A percentile compares a stretch with the other conserved stretches of the same genome.
Conservation (phyloP, 2,329 filamentous ascomycete genomes). For the Dothistroma septosporum region DNA sequence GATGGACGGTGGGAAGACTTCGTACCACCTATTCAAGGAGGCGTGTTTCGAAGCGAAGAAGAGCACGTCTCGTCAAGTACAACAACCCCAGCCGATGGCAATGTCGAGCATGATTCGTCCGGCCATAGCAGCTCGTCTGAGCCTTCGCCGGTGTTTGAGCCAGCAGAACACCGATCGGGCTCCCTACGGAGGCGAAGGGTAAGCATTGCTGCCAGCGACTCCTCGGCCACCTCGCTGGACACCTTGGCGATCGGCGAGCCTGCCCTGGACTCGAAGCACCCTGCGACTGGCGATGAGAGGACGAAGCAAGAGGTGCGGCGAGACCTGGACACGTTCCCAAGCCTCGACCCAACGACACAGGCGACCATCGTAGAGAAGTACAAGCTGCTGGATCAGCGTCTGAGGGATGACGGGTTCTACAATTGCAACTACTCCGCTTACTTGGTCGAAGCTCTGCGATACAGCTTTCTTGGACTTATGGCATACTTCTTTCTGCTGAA, state of each 20-base stretch:
- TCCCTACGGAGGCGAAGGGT: constrained; percentile 36
- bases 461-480: constrained; percentile 60
- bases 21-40: constrained; percentile 84
- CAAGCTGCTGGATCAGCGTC: constrained; percentile 66
- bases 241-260: constrained; percentile 44
- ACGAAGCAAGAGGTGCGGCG: constrained; percentile 71
- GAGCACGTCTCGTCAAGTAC: constrained; percentile 28
- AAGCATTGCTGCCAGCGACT: constrained; percentile 34
- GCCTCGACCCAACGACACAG: constrained; percentile 69
- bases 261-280: constrained; percentile 36
- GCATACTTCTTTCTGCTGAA: constrained; percentile 50
- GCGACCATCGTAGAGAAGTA: constrained; percentile 75
- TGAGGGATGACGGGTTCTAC: constrained; percentile 73
- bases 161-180: constrained; percentile 39
- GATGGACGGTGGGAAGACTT: constrained; percentile 85
- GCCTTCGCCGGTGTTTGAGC: constrained; percentile 57
- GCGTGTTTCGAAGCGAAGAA: constrained; percentile 60
- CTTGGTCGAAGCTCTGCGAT: constrained; percentile 68
- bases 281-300: constrained; percentile 59
- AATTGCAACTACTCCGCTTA: constrained; percentile 81
- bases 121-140: constrained; percentile 54
- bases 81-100: constrained; percentile 25
- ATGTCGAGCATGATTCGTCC: constrained; percentile 39
- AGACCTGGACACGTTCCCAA: constrained; percentile 76
- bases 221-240: constrained; percentile 60